phyloP scores from a whole-genome alignment of 345 rosid genomes.

The Brassica napus region DNA sequence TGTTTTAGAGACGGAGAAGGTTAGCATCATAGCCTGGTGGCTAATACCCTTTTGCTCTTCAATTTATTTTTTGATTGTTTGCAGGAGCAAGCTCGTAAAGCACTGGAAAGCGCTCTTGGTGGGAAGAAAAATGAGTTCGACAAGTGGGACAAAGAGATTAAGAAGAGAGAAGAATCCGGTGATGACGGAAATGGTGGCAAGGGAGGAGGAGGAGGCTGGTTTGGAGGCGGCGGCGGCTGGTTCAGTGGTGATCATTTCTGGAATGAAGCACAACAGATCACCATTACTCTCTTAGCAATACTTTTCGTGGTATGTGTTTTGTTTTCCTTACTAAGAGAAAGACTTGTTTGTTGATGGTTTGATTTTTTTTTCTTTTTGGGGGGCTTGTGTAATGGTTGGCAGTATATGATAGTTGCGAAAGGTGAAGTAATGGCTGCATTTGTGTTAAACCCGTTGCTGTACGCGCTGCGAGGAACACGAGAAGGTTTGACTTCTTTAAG shows the following conservation, averaged over 20 bases:
- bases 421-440: constrained; percentile 71
- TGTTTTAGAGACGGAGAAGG: neutral
- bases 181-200: constrained; percentile 51
- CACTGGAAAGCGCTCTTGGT: constrained; percentile 86
- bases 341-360: neutral
- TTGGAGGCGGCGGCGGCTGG: constrained; percentile 92
- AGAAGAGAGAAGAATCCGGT: constrained; percentile 78
- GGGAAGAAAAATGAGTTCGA: constrained; percentile 84
- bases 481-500: constrained; percentile 50
- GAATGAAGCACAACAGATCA: constrained; percentile 69
- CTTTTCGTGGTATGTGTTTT: constrained; percentile 57
- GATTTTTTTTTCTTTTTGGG: no score
- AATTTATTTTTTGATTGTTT: neutral
- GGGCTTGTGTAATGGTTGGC: constrained; percentile 35
- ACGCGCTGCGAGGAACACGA: constrained; percentile 71
- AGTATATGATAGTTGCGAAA: constrained; percentile 77
- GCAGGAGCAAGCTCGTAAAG: constrained; percentile 87
- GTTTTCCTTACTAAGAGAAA: neutral
- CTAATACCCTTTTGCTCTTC: neutral
- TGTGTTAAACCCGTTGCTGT: constrained; percentile 69
- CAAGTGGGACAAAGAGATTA: constrained; percentile 81
- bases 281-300: constrained; percentile 63
- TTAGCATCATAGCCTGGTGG: neutral
- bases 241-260: constrained; percentile 73
- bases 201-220: constrained; percentile 90